Evolutionary conservation across 2,329 filamentous ascomycete genomes (phyloP).

Genomic region (Fusarium penzigii): DNA sequence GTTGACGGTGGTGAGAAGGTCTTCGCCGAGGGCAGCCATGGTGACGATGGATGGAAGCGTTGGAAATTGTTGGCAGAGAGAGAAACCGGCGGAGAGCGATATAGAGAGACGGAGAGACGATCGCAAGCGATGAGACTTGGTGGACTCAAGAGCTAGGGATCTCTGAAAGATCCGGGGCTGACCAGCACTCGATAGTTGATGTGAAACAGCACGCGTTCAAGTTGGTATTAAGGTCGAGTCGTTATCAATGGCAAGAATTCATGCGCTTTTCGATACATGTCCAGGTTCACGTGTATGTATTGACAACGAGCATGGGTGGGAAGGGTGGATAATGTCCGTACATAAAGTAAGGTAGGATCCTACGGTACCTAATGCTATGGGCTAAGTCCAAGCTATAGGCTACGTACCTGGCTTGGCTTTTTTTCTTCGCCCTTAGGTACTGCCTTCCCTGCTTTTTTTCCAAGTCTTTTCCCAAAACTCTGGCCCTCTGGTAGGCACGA

Average conservation of each 20-base stretch:
- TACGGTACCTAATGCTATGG: not conserved
- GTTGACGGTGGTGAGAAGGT: slow-evolving; percentile 93
- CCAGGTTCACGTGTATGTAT: not conserved
- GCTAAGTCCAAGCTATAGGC: not conserved
- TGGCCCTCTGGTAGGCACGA: too few relatives aligned
- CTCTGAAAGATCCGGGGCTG: slow-evolving; percentile 21
- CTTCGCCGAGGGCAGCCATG: slow-evolving; percentile 96
- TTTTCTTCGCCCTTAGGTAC: not conserved
- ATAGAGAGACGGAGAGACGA: slow-evolving; percentile 4
- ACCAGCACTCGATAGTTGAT: slow-evolving; percentile 18
- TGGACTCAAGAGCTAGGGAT: slow-evolving; percentile 12
- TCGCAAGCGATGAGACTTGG: slow-evolving; percentile 15
- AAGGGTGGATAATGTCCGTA: not conserved
- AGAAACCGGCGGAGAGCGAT: slow-evolving; percentile 5
- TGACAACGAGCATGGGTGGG: not conserved
- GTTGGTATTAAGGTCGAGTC: slow-evolving; percentile 7
- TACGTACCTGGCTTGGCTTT: not conserved
- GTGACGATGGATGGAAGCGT: slow-evolving; percentile 23
- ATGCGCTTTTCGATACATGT: slow-evolving; percentile 18
- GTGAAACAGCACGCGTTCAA: slow-evolving; percentile 27
- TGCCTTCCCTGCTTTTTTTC: not conserved
- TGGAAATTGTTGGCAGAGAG: not conserved
- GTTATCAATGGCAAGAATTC: slow-evolving; percentile 31
- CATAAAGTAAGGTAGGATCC: not conserved
- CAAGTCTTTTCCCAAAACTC: not conserved